Base-by-base conservation (phyloP, 2,329 filamentous ascomycete genomes). In the Exophiala lecanii-corni region DNA sequence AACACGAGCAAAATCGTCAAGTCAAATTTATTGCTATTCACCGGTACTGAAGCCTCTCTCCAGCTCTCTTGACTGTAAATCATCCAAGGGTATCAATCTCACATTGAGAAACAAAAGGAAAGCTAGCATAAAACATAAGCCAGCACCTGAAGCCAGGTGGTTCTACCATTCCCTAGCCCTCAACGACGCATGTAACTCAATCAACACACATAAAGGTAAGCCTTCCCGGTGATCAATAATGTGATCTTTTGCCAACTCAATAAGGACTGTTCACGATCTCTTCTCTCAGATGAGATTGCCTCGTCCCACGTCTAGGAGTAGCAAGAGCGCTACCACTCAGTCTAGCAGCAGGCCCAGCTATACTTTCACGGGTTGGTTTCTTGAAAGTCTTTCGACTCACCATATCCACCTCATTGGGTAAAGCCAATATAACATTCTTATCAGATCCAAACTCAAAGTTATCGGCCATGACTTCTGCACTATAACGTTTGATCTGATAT, bases 361-460 rank as follows among this genome's bases (percentile, higher is more conserved):
- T 97, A 64, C 89, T 96, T 71, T 98, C 89, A 26, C 92, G 74
- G 1, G 92, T 97, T 1, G 91, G 89, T 59, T 82, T 82, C 73
- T 87, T 87, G 60, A 98, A 77, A 44, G 81, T 83, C 56, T 84
- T 78, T 66, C 91, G 89, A 34, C 83, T 84, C 9, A 98, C 87
- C 89, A 97, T 97, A 66, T 96, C 94, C 55, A 98, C 92, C 64
- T 97, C 89, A 61, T 98, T 95, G 2, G 92, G 89, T 51, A 98
- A 71, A 1, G 92, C 92, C 25, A 98, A 91, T 59, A 98, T 95
- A 57, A 98, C 88, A 59, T 96, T 96, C 78, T 95, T 94, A 66
- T 98, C 92, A 4, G 84, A 89, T 35, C 91, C 91, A 59, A 89
- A 98, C 59, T 92, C 89, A 80, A 98, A 98, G 64, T 98, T 94